These are phyloP conservation scores for Pulveroboletus sp. DNA, from an alignment of 768 basidiomycete genomes.

Conservation along the genomic window DNA sequence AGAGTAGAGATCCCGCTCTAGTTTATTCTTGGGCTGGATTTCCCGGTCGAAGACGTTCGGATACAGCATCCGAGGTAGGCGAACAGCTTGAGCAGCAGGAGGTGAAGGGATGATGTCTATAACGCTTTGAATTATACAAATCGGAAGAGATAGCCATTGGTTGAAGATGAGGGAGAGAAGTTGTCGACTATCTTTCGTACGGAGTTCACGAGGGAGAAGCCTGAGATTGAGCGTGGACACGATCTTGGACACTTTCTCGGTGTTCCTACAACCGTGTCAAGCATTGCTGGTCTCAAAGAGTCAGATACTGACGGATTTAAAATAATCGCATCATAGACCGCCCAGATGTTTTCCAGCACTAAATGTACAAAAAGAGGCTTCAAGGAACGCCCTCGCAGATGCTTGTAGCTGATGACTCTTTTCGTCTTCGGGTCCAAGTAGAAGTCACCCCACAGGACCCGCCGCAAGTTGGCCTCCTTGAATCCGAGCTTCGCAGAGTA, in stretches of 20 bases:
- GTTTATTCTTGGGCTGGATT: constrained; percentile 62
- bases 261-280: constrained; percentile 53
- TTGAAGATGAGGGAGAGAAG: constrained; percentile 84
- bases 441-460: constrained; percentile 95
- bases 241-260: constrained; percentile 87
- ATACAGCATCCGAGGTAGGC: constrained; percentile 90
- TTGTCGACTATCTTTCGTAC: constrained; percentile 82
- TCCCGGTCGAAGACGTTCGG: constrained; percentile 64
- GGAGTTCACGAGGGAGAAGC: constrained; percentile 83
- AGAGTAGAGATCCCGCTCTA: constrained; percentile 79
- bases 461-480: constrained; percentile 78
- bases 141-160: constrained; percentile 94
- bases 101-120: constrained; percentile 96
- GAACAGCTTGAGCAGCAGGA: constrained; percentile 67
- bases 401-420: constrained; percentile 84
- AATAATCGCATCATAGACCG: constrained; percentile 87
- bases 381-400: constrained; percentile 77
- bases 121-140: constrained; percentile 84
- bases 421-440: constrained; percentile 96
- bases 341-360: constrained; percentile 95
- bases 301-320: constrained; percentile 73
- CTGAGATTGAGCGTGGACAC: constrained; percentile 77
- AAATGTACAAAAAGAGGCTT: constrained; percentile 98
- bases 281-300: not conserved
- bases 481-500: constrained; percentile 89